Percentiles rank a stretch among this genome's conserved stretches.
These are phyloP conservation scores for Aspergillus sp. DNA, from an alignment of 2,329 filamentous ascomycete species.

Conservation along the genomic window DNA sequence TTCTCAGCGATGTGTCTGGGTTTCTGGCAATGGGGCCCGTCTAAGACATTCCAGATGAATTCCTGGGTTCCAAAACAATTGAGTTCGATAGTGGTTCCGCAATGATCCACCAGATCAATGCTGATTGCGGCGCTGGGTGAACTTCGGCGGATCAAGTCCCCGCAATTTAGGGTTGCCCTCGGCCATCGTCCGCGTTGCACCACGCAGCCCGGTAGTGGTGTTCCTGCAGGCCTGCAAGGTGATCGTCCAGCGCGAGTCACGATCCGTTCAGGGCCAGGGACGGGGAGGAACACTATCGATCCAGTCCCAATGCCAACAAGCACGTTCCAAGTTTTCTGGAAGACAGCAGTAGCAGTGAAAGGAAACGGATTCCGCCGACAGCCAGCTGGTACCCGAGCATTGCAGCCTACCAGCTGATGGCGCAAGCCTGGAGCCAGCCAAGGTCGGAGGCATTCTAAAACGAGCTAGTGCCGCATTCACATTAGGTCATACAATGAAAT, in stretches of 20 bases:
- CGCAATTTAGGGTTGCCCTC: slow-evolving; percentile 1
- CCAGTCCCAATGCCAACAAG: background rate
- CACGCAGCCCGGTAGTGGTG: background rate
- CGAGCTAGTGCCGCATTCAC: background rate
- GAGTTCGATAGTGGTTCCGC: background rate
- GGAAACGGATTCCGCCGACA: background rate
- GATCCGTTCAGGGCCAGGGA: background rate
- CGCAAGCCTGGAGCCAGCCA: background rate
- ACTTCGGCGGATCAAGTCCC: background rate
- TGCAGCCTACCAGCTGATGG: background rate
- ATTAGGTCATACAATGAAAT: background rate
- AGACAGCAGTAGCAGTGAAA: background rate
- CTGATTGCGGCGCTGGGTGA: background rate
- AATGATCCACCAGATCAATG: background rate
- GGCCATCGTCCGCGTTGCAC: slow-evolving; percentile 2
- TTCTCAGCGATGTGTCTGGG: too few relatives aligned
- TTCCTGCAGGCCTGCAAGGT: background rate
- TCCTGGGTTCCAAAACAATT: background rate
- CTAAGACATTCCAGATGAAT: background rate
- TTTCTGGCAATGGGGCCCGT: background rate
- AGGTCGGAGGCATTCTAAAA: background rate
- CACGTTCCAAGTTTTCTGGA: background rate
- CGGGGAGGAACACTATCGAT: background rate
- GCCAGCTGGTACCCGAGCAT: background rate
- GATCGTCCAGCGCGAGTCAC: background rate